A percentile compares a stretch with the other conserved stretches of the same genome.
These are phyloP conservation scores for Lophiostoma macrostomum DNA, from an alignment of 495 filamentous ascomycete species.

Conservation along the genomic window DNA sequence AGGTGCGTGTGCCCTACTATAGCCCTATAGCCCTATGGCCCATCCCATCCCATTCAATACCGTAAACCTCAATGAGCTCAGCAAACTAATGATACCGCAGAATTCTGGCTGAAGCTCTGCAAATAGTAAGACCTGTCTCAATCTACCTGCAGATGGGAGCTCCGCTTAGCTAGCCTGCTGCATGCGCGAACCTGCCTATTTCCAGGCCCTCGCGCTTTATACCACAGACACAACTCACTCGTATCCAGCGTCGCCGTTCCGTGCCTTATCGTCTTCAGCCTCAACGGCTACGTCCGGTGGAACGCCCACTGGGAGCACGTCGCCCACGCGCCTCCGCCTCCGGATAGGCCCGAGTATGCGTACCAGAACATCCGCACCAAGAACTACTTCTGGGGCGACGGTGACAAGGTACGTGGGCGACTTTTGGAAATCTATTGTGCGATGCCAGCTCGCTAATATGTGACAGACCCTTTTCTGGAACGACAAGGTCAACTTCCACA, in stretches of 20 bases:
- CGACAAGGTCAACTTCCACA: constrained; percentile 89
- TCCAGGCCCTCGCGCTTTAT: too few species aligned
- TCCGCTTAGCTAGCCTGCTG: too few species aligned
- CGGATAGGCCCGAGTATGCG: constrained; percentile 83
- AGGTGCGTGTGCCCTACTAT: constrained; percentile 48
- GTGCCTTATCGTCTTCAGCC: constrained; percentile 59
- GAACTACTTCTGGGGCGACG: constrained; percentile 86
- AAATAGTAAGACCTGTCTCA: constrained; percentile 65
- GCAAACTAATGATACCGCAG: constrained; percentile 46
- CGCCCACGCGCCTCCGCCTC: constrained; percentile 73
- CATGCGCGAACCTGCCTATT: neutral
- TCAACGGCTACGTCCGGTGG: constrained; percentile 86
- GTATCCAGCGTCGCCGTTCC: constrained; percentile 62
- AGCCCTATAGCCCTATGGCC: neutral
- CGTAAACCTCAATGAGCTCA: too few species aligned
- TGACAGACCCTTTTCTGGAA: constrained; percentile 68
- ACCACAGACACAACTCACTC: too few species aligned
- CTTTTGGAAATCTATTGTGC: too few species aligned
- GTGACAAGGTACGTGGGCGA: constrained; percentile 80
- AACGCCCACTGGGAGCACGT: constrained; percentile 91
- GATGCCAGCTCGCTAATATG: neutral
- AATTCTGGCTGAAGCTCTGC: constrained; percentile 88
- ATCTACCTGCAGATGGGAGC: constrained; percentile 10
- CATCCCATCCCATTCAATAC: neutral
- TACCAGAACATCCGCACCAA: constrained; percentile 91